Conservation (phyloP, 2,329 filamentous ascomycete genomes). For the Botrytis pseudocinerea region DNA sequence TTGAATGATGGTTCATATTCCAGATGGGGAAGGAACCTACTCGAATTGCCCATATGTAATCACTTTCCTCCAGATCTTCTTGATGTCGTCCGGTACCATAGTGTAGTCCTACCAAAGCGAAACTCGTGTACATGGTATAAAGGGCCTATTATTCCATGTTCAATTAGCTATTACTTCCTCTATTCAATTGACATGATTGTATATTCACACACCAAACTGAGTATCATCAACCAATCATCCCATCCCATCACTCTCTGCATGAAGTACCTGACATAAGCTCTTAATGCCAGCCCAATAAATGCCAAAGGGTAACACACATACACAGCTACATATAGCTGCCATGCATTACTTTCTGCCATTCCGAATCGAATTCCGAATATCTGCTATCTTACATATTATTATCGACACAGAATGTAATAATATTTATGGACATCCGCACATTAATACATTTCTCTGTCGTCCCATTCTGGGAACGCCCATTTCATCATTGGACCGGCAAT, state of each 20-base stretch:
- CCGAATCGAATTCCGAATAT: not conserved
- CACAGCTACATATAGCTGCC: slow-evolving; percentile 4
- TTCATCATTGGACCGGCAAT: not conserved
- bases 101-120: not conserved
- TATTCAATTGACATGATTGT: too few relatives aligned
- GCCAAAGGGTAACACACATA: not conserved
- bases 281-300: not conserved
- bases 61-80: not conserved
- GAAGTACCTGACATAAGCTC: slow-evolving; percentile 42
- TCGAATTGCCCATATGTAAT: not conserved
- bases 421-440: not conserved
- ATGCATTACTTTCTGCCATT: not conserved
- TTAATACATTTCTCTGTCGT: not conserved
- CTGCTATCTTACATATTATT: not conserved
- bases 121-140: not conserved
- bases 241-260: slow-evolving; percentile 10
- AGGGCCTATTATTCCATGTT: not conserved
- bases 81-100: not conserved
- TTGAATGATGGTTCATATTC: not conserved
- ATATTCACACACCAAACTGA: not conserved
- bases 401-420: not conserved
- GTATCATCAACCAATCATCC: slow-evolving; percentile 13
- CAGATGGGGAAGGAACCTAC: not conserved
- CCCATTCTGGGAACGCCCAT: not conserved
- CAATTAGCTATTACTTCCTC: not conserved